Conservation (phyloP, 345 rosid species). For the Rhodamnia rubescens region DNA sequence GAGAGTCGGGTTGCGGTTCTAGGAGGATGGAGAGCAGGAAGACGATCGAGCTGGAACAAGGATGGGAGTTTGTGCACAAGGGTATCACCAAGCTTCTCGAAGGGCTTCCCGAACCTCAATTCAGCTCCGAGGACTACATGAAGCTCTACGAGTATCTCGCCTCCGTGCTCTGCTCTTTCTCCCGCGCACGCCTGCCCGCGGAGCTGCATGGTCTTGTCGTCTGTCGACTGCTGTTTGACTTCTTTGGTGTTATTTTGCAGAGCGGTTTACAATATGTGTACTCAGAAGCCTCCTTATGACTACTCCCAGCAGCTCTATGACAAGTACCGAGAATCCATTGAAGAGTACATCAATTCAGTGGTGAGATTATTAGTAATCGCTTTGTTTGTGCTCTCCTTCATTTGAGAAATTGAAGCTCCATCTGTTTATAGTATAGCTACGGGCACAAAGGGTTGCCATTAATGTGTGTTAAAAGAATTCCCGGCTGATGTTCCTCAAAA, state of each 20-base stretch:
- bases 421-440: neutral
- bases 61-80: neutral
- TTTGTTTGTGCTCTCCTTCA: neutral
- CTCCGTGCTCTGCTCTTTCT: neutral
- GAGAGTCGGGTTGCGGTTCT: neutral
- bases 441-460: neutral
- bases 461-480: neutral
- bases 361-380: conserved; percentile 12
- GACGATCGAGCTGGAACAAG: neutral
- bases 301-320: conserved; percentile 55
- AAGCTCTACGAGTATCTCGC: conserved; percentile 46
- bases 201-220: neutral
- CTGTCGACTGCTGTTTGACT: neutral
- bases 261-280: conserved; percentile 56
- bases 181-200: neutral
- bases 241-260: conserved; percentile 19
- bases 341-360: conserved; percentile 36
- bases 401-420: neutral
- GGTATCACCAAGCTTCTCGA: neutral
- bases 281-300: conserved; percentile 63
- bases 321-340: conserved; percentile 42
- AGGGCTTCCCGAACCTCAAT: conserved; percentile 17
- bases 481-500: neutral
- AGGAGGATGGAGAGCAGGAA: neutral
- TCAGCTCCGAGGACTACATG: conserved; percentile 51